These are phyloP conservation scores for Aspergillus texensis DNA, from an alignment of 2,329 filamentous ascomycete genomes.

Conservation along the genomic window DNA sequence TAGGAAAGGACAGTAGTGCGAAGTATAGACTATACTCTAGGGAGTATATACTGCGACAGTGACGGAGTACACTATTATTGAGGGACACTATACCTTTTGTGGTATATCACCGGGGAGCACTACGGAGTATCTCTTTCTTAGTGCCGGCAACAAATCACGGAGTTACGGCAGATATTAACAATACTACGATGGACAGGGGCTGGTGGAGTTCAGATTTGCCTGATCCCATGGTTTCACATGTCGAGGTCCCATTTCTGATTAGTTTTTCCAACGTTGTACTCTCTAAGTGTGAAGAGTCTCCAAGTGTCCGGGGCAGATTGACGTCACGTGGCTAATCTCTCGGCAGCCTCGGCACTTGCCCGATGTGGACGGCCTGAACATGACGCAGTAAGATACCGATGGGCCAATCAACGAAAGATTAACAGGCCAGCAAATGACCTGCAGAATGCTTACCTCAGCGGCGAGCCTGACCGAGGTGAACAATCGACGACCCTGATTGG, in stretches of 20 bases:
- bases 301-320: background rate
- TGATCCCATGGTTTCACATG: background rate
- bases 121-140: background rate
- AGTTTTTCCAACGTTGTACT: background rate
- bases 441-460: conserved; percentile 2
- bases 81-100: background rate
- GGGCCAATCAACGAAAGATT: conserved; percentile 20
- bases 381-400: conserved; percentile 17
- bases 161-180: background rate
- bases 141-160: background rate
- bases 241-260: background rate
- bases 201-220: background rate
- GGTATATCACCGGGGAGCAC: background rate
- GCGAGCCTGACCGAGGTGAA: background rate
- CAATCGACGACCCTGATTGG: background rate
- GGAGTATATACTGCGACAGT: background rate
- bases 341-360: conserved; percentile 27
- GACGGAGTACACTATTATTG: background rate
- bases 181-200: background rate
- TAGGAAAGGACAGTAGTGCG: background rate
- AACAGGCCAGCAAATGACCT: background rate
- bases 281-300: background rate
- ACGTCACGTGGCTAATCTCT: background rate
- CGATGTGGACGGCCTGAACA: conserved; percentile 5
- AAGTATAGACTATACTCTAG: background rate